A percentile compares a stretch with the other conserved stretches of the same genome.
Conservation (phyloP, 352 stramenopile species). For the Pythium oligandrum region DNA sequence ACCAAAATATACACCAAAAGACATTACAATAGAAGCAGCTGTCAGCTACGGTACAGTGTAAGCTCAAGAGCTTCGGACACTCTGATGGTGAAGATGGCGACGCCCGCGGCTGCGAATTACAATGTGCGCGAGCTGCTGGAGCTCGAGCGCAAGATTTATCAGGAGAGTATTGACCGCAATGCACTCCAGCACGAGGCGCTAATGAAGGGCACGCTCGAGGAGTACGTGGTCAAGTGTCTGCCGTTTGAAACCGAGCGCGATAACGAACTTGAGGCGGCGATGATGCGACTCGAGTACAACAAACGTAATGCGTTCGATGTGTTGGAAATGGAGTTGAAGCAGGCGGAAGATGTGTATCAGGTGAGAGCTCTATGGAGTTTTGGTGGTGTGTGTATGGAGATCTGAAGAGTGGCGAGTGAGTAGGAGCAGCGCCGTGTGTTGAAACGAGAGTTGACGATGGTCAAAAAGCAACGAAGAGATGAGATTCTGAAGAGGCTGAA, state of each 20-base stretch:
- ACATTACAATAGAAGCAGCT: no score
- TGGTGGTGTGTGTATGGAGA: no score
- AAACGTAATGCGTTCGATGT: slow-evolving; percentile 51
- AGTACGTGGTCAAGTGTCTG: slow-evolving; percentile 52
- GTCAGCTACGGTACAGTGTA: no score
- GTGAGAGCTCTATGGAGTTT: slow-evolving; percentile 1
- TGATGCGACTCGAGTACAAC: slow-evolving; percentile 47
- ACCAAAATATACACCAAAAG: no score
- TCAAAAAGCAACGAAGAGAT: slow-evolving; percentile 7
- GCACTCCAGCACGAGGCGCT: slow-evolving; percentile 45
- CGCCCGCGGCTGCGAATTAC: slow-evolving; percentile 16
- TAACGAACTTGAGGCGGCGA: slow-evolving; percentile 39
- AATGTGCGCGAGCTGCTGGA: slow-evolving; percentile 74
- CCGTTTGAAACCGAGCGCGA: slow-evolving; percentile 56
- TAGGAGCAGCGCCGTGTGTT: slow-evolving; percentile 22
- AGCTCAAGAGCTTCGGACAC: no score
- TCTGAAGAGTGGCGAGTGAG: no score
- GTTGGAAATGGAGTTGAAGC: slow-evolving; percentile 72
- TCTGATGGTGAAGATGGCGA: background rate
- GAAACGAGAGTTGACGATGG: slow-evolving; percentile 21
- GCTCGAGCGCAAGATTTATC: slow-evolving; percentile 75
- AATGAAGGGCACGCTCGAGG: slow-evolving; percentile 37
- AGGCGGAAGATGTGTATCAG: slow-evolving; percentile 54
- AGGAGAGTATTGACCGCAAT: slow-evolving; percentile 77
- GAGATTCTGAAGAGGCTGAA: slow-evolving; percentile 12